Percentiles rank a stretch among this genome's conserved stretches.
These are phyloP conservation scores for Histomonas meleagridis DNA, from an alignment of 208 protist species.

Conservation along the genomic window DNA sequence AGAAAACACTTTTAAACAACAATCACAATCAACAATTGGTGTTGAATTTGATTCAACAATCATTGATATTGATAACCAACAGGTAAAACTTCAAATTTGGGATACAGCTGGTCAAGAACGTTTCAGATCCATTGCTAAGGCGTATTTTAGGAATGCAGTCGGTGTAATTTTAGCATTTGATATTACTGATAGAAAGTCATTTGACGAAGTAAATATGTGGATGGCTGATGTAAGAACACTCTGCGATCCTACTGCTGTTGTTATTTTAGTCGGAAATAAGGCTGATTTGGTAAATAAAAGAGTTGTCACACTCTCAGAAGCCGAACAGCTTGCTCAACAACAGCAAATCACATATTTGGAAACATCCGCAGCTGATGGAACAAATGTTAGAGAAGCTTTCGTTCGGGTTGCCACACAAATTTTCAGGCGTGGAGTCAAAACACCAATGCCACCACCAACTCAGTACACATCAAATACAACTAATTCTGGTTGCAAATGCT, in stretches of 20 bases:
- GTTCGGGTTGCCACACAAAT: background rate
- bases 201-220: background rate
- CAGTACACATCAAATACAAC: no score
- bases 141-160: slow-evolving; percentile 7
- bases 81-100: background rate
- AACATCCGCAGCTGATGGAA: background rate
- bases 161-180: background rate
- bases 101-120: slow-evolving; percentile 10
- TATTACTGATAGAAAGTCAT: background rate
- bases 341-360: background rate
- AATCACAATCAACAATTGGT: background rate
- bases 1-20: background rate
- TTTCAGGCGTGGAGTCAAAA: background rate
- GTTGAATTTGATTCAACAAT: background rate
- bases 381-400: slow-evolving; percentile 26
- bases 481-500: no score
- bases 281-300: background rate
- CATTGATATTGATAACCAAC: background rate
- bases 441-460: no score
- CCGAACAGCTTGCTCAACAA: background rate
- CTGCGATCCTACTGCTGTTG: background rate
- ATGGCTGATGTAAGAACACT: background rate
- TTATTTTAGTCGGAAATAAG: background rate
- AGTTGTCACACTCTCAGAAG: background rate
- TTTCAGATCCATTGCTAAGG: background rate